A percentile compares a stretch with the other conserved stretches of the same genome.
These are phyloP conservation scores for Chimonanthus praecox DNA, from an alignment of 164 flowering plant genomes.

Conservation along the genomic window DNA sequence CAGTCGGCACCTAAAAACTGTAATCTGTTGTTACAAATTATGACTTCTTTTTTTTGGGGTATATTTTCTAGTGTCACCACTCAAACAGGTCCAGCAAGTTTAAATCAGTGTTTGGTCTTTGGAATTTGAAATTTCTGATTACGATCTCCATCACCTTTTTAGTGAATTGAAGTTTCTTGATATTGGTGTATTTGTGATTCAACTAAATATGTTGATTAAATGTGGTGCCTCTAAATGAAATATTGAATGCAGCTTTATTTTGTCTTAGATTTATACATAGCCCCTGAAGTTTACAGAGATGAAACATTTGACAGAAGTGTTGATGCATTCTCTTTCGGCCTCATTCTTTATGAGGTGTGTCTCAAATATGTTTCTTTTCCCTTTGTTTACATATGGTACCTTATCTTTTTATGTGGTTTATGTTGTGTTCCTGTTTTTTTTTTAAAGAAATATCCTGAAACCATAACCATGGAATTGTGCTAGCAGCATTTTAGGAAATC, in stretches of 20 bases:
- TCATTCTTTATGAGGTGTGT: conserved; percentile 79
- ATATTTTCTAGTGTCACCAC: not conserved
- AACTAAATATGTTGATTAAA: not conserved
- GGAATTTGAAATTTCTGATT: not conserved
- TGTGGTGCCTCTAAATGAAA: not conserved
- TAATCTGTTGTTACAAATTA: too few species aligned
- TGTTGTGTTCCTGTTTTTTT: not conserved
- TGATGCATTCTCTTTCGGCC: conserved; percentile 82
- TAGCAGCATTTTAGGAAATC: too few species aligned
- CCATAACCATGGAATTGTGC: not conserved
- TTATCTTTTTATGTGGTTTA: not conserved
- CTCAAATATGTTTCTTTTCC: not conserved
- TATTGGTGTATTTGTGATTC: not conserved
- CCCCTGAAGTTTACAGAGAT: conserved; percentile 76
- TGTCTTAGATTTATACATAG: conserved; percentile 53
- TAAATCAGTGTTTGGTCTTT: not conserved
- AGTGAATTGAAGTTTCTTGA: not conserved
- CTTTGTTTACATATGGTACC: not conserved
- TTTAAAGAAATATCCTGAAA: not conserved
- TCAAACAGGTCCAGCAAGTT: not conserved
- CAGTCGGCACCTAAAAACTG: not conserved
- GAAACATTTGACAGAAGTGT: conserved; percentile 81
- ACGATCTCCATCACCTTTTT: not conserved
- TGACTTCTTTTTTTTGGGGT: not conserved
- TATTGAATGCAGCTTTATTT: not conserved